These are phyloP conservation scores for Yamadazyma takamatsuzukensis DNA, from an alignment of 805 yeast species.

Conservation along the genomic window DNA sequence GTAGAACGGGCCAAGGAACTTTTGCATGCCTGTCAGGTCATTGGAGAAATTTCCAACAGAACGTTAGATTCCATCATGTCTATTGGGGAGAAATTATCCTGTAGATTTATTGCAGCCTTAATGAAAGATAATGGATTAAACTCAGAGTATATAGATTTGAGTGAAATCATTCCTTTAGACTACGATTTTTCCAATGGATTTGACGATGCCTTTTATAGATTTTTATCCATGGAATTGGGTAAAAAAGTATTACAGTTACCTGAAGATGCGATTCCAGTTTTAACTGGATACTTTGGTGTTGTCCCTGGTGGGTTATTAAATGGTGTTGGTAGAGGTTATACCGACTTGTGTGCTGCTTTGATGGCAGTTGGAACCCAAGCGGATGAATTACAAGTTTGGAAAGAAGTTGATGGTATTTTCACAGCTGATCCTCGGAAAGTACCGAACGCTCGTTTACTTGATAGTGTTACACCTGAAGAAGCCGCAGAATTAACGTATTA, in stretches of 20 bases:
- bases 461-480: slow-evolving; percentile 94
- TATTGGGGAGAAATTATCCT: slow-evolving; percentile 89
- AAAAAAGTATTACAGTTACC: slow-evolving; percentile 42
- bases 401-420: slow-evolving; percentile 97
- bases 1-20: slow-evolving; percentile 65
- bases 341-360: slow-evolving; percentile 96
- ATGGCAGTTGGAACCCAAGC: slow-evolving; percentile 91
- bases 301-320: slow-evolving; percentile 94
- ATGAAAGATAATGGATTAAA: slow-evolving; percentile 79
- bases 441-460: slow-evolving; percentile 77
- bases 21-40: slow-evolving; percentile 81
- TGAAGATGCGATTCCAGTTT: slow-evolving; percentile 65
- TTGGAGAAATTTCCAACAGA: slow-evolving; percentile 87
- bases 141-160: slow-evolving; percentile 76
- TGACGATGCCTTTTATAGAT: slow-evolving; percentile 62
- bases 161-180: slow-evolving; percentile 64
- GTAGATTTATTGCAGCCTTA: slow-evolving; percentile 82
- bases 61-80: slow-evolving; percentile 89
- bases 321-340: slow-evolving; percentile 96
- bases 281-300: slow-evolving; percentile 93
- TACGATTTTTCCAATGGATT: slow-evolving; percentile 56
- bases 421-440: slow-evolving; percentile 98
- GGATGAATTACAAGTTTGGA: slow-evolving; percentile 96
- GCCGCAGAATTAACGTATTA: slow-evolving; percentile 97
- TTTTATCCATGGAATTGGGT: slow-evolving; percentile 51